A percentile compares a stretch with the other conserved stretches of the same genome.
phyloP scores from a whole-genome alignment of 345 rosid species.

The Salix viminalis region DNA sequence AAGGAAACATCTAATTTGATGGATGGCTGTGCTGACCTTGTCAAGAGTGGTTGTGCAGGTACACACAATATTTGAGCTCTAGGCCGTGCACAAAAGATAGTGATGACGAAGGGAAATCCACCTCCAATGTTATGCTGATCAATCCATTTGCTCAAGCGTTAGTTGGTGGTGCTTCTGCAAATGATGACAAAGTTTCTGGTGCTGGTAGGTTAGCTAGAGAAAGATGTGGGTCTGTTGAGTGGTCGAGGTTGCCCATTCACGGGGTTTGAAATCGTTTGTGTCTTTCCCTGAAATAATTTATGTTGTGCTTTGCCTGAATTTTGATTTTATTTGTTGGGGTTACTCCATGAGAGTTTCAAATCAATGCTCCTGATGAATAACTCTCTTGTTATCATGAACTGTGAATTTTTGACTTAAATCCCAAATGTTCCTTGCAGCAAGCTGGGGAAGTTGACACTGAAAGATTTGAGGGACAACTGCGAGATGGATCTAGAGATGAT shows the following conservation, averaged over 20 bases:
- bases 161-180: conserved; percentile 12
- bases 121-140: conserved; percentile 19
- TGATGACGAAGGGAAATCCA: conserved; percentile 17
- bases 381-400: neutral
- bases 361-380: neutral
- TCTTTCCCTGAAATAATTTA: conserved; percentile 5
- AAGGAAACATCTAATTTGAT: conserved; percentile 26
- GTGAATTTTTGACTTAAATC: neutral
- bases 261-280: conserved; percentile 38
- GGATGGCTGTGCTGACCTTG: conserved; percentile 7
- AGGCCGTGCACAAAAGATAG: conserved; percentile 27
- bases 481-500: conserved; percentile 59
- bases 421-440: conserved; percentile 48
- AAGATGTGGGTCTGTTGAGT: conserved; percentile 31
- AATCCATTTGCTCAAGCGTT: conserved; percentile 16
- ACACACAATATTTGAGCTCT: conserved; percentile 18
- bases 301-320: neutral
- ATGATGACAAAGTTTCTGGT: conserved; percentile 27
- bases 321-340: neutral
- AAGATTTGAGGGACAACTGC: conserved; percentile 69
- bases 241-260: conserved; percentile 40
- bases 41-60: conserved; percentile 19
- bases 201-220: conserved; percentile 25
- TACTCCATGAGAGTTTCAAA: neutral
- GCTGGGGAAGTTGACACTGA: conserved; percentile 39